Conservation (phyloP, 1,284 basidiomycete genomes). For the Trametes hirsuta region DNA sequence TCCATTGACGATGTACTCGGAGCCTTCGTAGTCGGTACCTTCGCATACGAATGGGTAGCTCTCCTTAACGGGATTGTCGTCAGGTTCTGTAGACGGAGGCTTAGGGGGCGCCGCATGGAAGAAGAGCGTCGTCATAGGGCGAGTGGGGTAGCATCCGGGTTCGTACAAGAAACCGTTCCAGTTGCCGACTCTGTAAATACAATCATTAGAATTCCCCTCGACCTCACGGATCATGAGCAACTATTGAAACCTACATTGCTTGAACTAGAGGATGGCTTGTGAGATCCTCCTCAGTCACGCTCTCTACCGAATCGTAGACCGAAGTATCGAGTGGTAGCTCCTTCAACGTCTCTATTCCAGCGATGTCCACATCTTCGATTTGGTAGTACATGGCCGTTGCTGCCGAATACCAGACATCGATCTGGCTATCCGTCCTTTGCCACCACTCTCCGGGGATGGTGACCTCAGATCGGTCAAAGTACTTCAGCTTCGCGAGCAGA, state of each 20-base stretch:
- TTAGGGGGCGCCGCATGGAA: constrained; percentile 12
- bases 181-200: constrained; percentile 8
- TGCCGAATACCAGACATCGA: neutral
- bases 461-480: neutral
- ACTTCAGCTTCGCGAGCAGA: neutral
- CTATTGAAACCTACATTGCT: constrained; percentile 10
- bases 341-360: neutral
- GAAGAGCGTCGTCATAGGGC: constrained; percentile 18
- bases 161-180: constrained; percentile 26
- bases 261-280: neutral
- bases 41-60: neutral
- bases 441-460: neutral
- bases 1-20: constrained; percentile 3
- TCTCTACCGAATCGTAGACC: neutral
- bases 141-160: constrained; percentile 15
- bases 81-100: no score
- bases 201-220: neutral
- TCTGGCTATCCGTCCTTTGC: neutral
- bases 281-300: constrained; percentile 1
- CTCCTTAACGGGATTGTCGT: neutral
- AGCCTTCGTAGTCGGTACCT: constrained; percentile 1
- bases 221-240: neutral
- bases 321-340: neutral
- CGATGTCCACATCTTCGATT: neutral
- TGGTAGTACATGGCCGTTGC: neutral